phyloP scores from a whole-genome alignment of 225 moss, liverwort and hornwort genomes.

The Sphagnum contortum region DNA sequence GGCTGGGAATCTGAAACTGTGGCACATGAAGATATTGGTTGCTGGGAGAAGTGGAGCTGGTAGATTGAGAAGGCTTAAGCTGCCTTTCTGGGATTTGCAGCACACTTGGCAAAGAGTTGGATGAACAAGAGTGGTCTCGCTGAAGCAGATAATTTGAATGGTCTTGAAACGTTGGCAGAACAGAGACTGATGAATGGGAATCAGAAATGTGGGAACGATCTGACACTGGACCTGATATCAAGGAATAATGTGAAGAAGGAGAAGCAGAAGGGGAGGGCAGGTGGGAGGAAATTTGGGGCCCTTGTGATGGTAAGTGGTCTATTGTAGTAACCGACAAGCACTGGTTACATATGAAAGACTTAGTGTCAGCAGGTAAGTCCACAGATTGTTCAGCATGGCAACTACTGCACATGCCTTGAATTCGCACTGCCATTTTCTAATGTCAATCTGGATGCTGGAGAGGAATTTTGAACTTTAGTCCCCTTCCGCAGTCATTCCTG shows the following conservation, averaged over 20 bases:
- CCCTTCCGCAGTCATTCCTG: too few relatives aligned
- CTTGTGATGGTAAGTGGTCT: slow-evolving; percentile 9
- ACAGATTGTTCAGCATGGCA: slow-evolving; percentile 27
- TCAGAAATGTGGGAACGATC: slow-evolving; percentile 11
- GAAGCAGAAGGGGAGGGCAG: slow-evolving; percentile 2
- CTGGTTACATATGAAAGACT: slow-evolving; percentile 41
- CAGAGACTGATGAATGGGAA: slow-evolving; percentile 10
- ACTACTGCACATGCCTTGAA: slow-evolving; percentile 19
- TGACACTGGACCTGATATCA: slow-evolving; percentile 15
- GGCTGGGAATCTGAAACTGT: slow-evolving; percentile 26
- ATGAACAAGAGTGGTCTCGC: slow-evolving; percentile 12
- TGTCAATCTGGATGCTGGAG: too few relatives aligned
- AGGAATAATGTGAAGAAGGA: slow-evolving; percentile 12
- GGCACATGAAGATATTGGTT: slow-evolving; percentile 27
- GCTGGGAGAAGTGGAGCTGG: slow-evolving; percentile 32
- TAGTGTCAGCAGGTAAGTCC: slow-evolving; percentile 25
- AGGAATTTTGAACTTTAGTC: too few relatives aligned
- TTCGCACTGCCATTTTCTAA: too few relatives aligned
- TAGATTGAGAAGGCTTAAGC: too few relatives aligned
- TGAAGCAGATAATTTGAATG: slow-evolving; percentile 17
- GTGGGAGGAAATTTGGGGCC: slow-evolving; percentile 3
- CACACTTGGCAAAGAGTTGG: slow-evolving; percentile 25
- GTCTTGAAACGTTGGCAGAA: slow-evolving; percentile 19
- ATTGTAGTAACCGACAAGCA: slow-evolving; percentile 47
- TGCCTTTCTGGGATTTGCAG: too few relatives aligned